phyloP scores from a whole-genome alignment of 169 alveolate species.

The Ophryocystis elektroscirrha region DNA sequence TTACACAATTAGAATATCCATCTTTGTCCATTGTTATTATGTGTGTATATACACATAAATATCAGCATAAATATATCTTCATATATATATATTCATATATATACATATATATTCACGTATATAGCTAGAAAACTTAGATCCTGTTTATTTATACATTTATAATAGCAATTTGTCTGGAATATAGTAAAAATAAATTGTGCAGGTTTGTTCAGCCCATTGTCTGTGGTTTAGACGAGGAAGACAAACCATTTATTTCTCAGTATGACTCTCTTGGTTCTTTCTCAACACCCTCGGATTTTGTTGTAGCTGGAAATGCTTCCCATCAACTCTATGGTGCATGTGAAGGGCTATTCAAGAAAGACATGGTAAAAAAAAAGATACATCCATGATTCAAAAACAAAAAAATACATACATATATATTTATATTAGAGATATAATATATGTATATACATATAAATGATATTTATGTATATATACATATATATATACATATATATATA shows the following conservation, averaged over 20 bases:
- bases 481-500: neutral
- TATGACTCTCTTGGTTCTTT: constrained; percentile 69
- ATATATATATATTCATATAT: no score
- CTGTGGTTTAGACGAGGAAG: constrained; percentile 51
- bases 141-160: no score
- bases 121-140: no score
- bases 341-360: constrained; percentile 70
- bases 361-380: constrained; percentile 34
- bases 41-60: no score
- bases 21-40: no score
- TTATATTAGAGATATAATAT: neutral
- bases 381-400: no score
- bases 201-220: constrained; percentile 68
- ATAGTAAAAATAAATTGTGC: no score
- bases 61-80: no score
- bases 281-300: constrained; percentile 57
- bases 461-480: neutral
- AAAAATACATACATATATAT: neutral
- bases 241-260: constrained; percentile 53
- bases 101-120: no score
- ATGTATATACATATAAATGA: no score
- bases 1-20: no score
- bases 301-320: constrained; percentile 75
- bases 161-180: no score
- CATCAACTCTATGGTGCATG: constrained; percentile 83